These are phyloP conservation scores for Kregervanrija fluxuum DNA, from an alignment of 805 yeast species.

Conservation along the genomic window DNA sequence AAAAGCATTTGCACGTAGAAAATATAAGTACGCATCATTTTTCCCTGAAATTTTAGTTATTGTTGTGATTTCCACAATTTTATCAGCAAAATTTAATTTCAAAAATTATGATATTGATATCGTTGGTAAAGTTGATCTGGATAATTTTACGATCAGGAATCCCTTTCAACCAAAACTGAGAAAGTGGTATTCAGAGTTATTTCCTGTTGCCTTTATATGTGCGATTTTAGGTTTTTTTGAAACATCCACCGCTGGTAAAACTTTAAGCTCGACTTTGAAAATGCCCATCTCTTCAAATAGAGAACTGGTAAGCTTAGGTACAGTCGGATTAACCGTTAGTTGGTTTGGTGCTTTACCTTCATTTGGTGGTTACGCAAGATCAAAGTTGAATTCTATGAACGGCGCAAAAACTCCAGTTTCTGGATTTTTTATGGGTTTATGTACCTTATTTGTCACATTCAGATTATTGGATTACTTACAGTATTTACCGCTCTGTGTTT, in stretches of 20 bases:
- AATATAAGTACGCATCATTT: slow-evolving; percentile 43
- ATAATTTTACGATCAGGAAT: slow-evolving; percentile 40
- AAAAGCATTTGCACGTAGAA: slow-evolving; percentile 26
- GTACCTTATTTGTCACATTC: slow-evolving; percentile 59
- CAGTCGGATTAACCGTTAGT: slow-evolving; percentile 58
- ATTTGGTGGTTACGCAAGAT: slow-evolving; percentile 94
- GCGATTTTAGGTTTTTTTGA: slow-evolving; percentile 90
- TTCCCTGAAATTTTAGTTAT: slow-evolving; percentile 81
- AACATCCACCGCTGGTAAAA: slow-evolving; percentile 86
- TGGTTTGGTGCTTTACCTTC: slow-evolving; percentile 69
- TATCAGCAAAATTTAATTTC: slow-evolving; percentile 44
- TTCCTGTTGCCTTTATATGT: slow-evolving; percentile 66
- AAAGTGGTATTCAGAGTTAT: slow-evolving; percentile 43
- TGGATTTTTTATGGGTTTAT: slow-evolving; percentile 76
- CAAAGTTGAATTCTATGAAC: slow-evolving; percentile 77
- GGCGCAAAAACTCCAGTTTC: slow-evolving; percentile 84
- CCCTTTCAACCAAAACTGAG: slow-evolving; percentile 49
- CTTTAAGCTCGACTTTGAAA: slow-evolving; percentile 69
- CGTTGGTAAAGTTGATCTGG: slow-evolving; percentile 59
- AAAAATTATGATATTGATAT: slow-evolving; percentile 50
- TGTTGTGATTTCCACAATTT: slow-evolving; percentile 52
- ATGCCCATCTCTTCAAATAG: slow-evolving; percentile 76
- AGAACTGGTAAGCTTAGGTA: slow-evolving; percentile 85
- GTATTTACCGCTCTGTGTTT: slow-evolving; percentile 69
- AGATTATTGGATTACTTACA: slow-evolving; percentile 57